Conservation (phyloP, 164 flowering plant species). For the Liriodendron chinense region DNA sequence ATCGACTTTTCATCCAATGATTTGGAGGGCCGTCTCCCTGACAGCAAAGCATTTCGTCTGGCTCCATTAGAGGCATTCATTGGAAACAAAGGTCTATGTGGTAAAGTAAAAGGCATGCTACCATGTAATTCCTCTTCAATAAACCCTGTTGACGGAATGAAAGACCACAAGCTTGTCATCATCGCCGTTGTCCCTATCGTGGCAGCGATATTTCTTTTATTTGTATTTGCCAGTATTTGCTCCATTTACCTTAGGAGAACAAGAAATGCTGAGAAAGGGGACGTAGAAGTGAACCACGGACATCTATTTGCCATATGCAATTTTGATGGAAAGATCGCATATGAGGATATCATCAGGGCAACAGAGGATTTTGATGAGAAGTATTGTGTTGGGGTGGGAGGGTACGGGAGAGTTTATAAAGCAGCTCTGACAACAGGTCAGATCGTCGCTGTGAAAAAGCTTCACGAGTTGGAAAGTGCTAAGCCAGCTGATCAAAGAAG, state of each 20-base stretch:
- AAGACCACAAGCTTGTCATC: neutral
- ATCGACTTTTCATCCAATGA: slow-evolving; percentile 3
- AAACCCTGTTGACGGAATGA: neutral
- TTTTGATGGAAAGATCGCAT: neutral
- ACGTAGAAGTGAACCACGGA: neutral
- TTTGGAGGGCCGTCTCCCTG: neutral
- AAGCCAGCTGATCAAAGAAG: neutral
- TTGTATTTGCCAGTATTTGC: neutral
- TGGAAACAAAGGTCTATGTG: neutral
- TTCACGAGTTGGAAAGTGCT: neutral
- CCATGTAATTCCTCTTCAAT: neutral
- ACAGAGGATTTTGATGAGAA: neutral
- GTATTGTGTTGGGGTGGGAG: neutral
- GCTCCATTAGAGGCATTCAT: neutral
- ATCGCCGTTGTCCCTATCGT: neutral
- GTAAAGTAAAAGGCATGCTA: neutral
- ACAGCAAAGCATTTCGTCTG: neutral
- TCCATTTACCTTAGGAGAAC: neutral
- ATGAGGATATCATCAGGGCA: slow-evolving; percentile 5
- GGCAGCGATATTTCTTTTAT: neutral
- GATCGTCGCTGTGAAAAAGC: slow-evolving; percentile 7
- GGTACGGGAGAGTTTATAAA: slow-evolving; percentile 6
- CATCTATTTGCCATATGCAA: slow-evolving; percentile 8
- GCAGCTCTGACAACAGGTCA: slow-evolving; percentile 2
- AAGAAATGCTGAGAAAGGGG: no score